Evolutionary conservation across 1,284 basidiomycete species (phyloP).

Genomic region (Xerocomus amazonicus): DNA sequence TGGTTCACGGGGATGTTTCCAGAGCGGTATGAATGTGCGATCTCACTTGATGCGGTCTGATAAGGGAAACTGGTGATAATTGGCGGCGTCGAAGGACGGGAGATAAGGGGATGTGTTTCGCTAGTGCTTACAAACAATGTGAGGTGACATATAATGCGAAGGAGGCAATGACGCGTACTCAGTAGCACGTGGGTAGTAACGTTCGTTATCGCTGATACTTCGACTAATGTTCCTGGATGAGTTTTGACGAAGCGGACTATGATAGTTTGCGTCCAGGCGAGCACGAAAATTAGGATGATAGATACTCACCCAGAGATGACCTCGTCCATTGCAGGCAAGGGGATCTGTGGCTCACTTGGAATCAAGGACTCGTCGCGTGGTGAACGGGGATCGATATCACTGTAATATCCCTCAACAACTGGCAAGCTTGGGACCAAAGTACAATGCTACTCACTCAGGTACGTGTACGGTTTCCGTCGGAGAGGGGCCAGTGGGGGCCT

Average conservation of each 20-base stretch:
- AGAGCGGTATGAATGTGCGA: conserved; percentile 22
- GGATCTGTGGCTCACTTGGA: conserved; percentile 30
- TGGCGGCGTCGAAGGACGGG: conserved; percentile 27
- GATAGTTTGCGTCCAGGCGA: background rate
- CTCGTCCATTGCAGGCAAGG: conserved; percentile 38
- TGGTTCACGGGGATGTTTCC: conserved; percentile 23
- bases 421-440: conserved; percentile 3
- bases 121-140: conserved; percentile 19
- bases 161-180: conserved; percentile 19
- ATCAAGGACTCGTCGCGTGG: conserved; percentile 32
- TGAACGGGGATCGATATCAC: conserved; percentile 33
- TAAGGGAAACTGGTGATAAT: conserved; percentile 27
- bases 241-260: conserved; percentile 21
- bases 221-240: conserved; percentile 28
- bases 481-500: conserved; percentile 15
- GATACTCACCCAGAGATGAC: conserved; percentile 36
- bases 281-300: background rate
- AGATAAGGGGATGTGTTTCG: conserved; percentile 39
- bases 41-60: conserved; percentile 21
- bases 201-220: conserved; percentile 16
- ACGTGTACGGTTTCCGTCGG: conserved; percentile 30
- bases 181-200: conserved; percentile 9
- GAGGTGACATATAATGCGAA: background rate
- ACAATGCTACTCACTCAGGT: conserved; percentile 18
- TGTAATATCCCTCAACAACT: conserved; percentile 7